Conservation (phyloP, 176 grass and related monocot genomes). For the Oryza punctata region DNA sequence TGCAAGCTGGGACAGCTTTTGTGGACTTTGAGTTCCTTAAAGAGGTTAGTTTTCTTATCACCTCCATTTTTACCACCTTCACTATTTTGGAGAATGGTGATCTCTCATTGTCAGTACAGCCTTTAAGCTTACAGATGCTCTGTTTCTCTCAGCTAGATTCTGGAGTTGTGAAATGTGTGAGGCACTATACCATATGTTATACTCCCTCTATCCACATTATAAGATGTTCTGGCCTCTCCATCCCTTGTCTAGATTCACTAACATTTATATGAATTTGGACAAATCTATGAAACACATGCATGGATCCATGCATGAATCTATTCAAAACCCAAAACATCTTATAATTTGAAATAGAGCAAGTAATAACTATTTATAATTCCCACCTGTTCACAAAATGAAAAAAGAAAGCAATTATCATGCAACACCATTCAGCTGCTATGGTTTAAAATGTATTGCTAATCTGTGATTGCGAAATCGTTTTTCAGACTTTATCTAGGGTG, state of each 20-base stretch:
- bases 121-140: too few relatives aligned
- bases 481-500: background rate
- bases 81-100: background rate
- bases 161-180: too few relatives aligned
- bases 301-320: too few relatives aligned
- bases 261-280: too few relatives aligned
- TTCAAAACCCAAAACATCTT: too few relatives aligned
- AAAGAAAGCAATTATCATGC: background rate
- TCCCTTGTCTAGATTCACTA: too few relatives aligned
- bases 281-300: too few relatives aligned
- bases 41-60: conserved; percentile 56
- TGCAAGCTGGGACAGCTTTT: conserved; percentile 93
- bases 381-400: background rate
- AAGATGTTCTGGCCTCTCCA: too few relatives aligned
- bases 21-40: conserved; percentile 86
- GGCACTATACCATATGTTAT: too few relatives aligned
- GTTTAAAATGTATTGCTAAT: background rate
- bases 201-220: too few relatives aligned
- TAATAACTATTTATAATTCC: background rate
- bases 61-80: background rate
- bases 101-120: background rate
- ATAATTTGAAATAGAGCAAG: too few relatives aligned
- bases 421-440: background rate
- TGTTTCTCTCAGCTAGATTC: too few relatives aligned
- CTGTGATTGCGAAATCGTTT: background rate